A percentile compares a stretch with the other conserved stretches of the same genome.
Conservation (phyloP, 495 filamentous ascomycete genomes). For the Podospora tetraspora region DNA sequence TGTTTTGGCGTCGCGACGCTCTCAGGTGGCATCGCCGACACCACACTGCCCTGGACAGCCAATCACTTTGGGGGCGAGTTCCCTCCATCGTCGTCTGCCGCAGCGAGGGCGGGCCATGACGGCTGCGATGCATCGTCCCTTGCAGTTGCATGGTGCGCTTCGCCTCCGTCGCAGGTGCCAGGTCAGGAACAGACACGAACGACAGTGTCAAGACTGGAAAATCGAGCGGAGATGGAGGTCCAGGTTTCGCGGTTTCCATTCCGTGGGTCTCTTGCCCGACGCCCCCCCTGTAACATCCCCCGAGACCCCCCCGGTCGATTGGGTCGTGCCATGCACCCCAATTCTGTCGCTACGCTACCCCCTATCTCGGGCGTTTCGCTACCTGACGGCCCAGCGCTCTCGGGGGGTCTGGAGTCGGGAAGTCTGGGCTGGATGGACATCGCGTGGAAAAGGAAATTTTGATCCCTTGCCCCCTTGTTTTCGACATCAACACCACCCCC, state of each 20-base stretch:
- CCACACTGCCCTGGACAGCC: neutral
- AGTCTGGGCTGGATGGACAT: slow-evolving; percentile 12
- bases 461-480: slow-evolving; percentile 10
- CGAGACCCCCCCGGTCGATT: slow-evolving; percentile 5
- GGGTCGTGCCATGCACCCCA: slow-evolving; percentile 16
- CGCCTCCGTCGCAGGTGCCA: slow-evolving; percentile 5
- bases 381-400: slow-evolving; percentile 20
- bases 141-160: slow-evolving; percentile 23
- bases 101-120: neutral
- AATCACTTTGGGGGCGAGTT: slow-evolving; percentile 9
- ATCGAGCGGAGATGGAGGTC: neutral
- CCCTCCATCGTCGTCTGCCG: neutral
- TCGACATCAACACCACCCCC: neutral
- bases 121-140: slow-evolving; percentile 14
- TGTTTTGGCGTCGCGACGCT: slow-evolving; percentile 17
- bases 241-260: neutral
- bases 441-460: slow-evolving; percentile 21
- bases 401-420: neutral
- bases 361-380: slow-evolving; percentile 32
- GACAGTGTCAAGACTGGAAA: neutral
- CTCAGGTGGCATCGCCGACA: neutral
- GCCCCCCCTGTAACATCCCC: neutral
- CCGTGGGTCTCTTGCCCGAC: neutral
- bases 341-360: slow-evolving; percentile 25
- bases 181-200: neutral